phyloP scores from a whole-genome alignment of 768 basidiomycete species.

The Mycena venus region DNA sequence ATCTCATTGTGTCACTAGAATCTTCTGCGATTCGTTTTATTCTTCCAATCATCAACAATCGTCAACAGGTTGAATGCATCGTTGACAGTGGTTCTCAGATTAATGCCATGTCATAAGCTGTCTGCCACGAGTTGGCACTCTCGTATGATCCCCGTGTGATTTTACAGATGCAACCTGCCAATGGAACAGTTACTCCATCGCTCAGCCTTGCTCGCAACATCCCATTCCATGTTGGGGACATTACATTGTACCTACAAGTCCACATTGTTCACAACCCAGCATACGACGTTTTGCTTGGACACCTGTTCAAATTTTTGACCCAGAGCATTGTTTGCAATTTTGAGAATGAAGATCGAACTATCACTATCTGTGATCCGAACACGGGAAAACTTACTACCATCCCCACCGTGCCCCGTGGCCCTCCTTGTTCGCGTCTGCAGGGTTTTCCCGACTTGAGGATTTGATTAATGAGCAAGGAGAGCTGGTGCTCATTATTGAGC shows the following conservation, averaged over 20 bases:
- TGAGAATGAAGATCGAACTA: background rate
- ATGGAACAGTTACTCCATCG: too few relatives aligned
- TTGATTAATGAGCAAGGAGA: constrained; percentile 23
- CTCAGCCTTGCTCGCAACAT: too few relatives aligned
- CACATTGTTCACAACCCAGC: too few relatives aligned
- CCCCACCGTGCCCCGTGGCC: constrained; percentile 10
- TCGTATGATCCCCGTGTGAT: background rate
- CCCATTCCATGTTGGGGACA: too few relatives aligned
- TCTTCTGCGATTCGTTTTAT: too few relatives aligned
- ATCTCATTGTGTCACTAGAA: too few relatives aligned
- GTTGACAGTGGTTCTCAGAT: constrained; percentile 38
- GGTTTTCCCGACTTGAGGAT: constrained; percentile 10
- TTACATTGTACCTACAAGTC: too few relatives aligned
- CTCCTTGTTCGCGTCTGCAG: background rate
- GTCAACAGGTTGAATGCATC: constrained; percentile 27
- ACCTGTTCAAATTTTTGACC: constrained; percentile 14
- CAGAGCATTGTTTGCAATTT: constrained; percentile 13
- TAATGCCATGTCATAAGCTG: too few relatives aligned
- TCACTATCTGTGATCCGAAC: too few relatives aligned
- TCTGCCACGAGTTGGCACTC: constrained; percentile 7
- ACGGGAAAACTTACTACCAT: background rate
- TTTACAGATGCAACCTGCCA: constrained; percentile 13
- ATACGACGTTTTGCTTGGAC: too few relatives aligned
- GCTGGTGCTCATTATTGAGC: background rate
- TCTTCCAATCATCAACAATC: too few relatives aligned